Evolutionary conservation across 176 grass and related monocot genomes (phyloP), one percentile per base, ranked within the genome.

Genomic region (Carex kokanica): DNA sequence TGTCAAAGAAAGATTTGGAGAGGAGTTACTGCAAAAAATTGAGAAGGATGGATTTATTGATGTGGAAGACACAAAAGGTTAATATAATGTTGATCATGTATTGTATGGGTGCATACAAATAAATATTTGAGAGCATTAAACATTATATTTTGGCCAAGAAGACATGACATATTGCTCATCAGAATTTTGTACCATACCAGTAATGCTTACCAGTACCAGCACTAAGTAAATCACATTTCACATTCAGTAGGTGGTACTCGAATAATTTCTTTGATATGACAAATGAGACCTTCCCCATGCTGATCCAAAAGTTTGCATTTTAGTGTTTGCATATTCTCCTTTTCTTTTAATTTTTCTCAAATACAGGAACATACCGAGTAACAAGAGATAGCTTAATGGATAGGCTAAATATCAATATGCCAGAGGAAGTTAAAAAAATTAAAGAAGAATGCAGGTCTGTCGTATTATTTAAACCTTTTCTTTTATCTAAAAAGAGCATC

Each of bases 31-130:
- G 64, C 83, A 94, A 55, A 91, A 70, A 86, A 90, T 98, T 70
- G 80, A 94, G 13, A 93, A 85, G 83, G 90, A 94, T 82, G 95
- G 95, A 62, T 93, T 90, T 58, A 88, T 93, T 84, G 95, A 98
- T 79, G 81, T 64, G 52, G 86, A 67, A 56, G 68, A 87, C 84
- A 87, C 78, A 72, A 90, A 88, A 90, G 95, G 90, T 98, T 56
- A 15, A 6, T 54, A 75, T 54, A 12, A 71, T 71, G 8, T 49
- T 54, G 12, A 2, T 54, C 72, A 55, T 6, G 14, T 53, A 54
- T 55, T 12, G 25, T 75, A 75, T 13, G 14, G 47, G 23, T 75
- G 47, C 64, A 36, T 34, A 23, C 47, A 23, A 31, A 15, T 43
- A 47, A 72, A 8, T 21, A 47, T 45, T 72, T 72, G 68, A 72